These are phyloP conservation scores for Auriculariales sp. DNA, from an alignment of 768 basidiomycete genomes.

Conservation along the genomic window DNA sequence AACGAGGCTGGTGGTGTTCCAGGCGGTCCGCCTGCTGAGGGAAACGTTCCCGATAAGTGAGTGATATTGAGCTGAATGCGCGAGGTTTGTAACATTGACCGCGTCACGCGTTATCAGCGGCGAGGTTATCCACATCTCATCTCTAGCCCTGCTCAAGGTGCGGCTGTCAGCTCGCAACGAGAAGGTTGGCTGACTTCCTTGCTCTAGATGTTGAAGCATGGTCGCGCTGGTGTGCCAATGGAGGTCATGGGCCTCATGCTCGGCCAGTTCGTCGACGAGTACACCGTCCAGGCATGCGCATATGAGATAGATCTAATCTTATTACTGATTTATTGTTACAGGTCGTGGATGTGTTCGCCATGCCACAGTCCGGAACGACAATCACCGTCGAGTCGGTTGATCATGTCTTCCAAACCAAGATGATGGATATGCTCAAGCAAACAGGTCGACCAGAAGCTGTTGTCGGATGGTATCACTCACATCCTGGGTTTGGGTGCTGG, in stretches of 20 bases:
- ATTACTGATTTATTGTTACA: constrained; percentile 14
- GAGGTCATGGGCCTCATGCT: constrained; percentile 99
- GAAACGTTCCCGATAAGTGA: neutral
- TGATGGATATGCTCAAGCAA: constrained; percentile 99
- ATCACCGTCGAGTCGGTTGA: constrained; percentile 93
- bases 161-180: constrained; percentile 9
- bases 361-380: constrained; percentile 96
- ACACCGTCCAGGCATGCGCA: constrained; percentile 30
- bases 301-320: constrained; percentile 10
- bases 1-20: neutral
- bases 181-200: constrained; percentile 6
- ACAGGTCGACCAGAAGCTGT: constrained; percentile 88
- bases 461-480: constrained; percentile 97
- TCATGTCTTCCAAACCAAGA: constrained; percentile 95
- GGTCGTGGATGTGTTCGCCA: constrained; percentile 91
- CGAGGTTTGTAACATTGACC: neutral
- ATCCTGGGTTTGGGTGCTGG: constrained; percentile 99
- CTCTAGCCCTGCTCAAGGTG: constrained; percentile 91
- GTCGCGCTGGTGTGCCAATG: constrained; percentile 90
- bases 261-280: constrained; percentile 81
- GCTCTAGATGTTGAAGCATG: constrained; percentile 92
- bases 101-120: neutral
- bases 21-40: neutral
- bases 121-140: constrained; percentile 90
- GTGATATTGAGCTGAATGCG: too few species aligned